Conservation (phyloP, 495 filamentous ascomycete species). For the Aspergillus wentii region DNA sequence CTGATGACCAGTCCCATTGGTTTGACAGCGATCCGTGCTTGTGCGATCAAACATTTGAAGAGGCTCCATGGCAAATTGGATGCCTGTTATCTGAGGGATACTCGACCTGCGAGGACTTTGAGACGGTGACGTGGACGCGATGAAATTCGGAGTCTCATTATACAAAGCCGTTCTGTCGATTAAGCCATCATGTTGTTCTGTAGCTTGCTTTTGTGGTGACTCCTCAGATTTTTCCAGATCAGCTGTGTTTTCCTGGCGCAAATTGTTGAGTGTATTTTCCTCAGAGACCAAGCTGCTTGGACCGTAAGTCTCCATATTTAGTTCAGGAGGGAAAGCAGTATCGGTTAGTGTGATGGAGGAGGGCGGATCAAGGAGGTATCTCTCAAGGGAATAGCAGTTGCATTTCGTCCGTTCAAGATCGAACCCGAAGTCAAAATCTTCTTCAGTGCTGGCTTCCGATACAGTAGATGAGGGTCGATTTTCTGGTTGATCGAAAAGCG, state of each 20-base stretch:
- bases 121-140: too few relatives aligned
- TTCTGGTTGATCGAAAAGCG: constrained; percentile 7
- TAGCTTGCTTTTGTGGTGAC: too few relatives aligned
- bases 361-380: constrained; percentile 2
- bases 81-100: neutral
- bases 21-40: too few relatives aligned
- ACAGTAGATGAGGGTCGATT: constrained; percentile 12
- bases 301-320: neutral
- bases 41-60: constrained; percentile 1
- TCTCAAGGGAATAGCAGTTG: constrained; percentile 11
- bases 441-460: constrained; percentile 26
- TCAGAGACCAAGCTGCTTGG: neutral
- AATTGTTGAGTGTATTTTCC: neutral
- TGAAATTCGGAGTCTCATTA: too few relatives aligned
- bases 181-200: too few relatives aligned
- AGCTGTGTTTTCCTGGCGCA: too few relatives aligned
- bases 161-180: too few relatives aligned
- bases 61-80: constrained; percentile 1
- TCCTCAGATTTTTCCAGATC: too few relatives aligned
- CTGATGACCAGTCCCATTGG: too few relatives aligned
- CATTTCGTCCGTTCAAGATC: constrained; percentile 24
- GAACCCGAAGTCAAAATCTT: constrained; percentile 27
- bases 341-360: neutral
- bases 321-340: neutral
- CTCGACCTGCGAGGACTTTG: neutral